phyloP scores from a whole-genome alignment of 2,329 filamentous ascomycete species.

The Penicillium digitatum region DNA sequence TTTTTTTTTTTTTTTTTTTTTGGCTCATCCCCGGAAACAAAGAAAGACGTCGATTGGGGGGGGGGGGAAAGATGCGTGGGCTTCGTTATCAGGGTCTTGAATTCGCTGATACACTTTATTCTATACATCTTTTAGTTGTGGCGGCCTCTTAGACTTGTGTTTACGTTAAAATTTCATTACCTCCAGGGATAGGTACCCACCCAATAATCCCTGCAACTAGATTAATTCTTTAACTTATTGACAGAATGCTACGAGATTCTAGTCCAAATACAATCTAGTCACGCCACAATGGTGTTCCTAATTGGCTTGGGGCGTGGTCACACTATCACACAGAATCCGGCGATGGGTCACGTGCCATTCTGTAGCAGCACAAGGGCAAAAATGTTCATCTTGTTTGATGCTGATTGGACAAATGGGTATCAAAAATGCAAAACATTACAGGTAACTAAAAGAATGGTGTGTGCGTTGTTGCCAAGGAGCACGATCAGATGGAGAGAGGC shows the following conservation, averaged over 20 bases:
- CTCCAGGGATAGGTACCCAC: neutral
- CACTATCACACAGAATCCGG: neutral
- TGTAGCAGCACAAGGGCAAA: neutral
- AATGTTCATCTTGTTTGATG: neutral
- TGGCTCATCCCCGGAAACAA: neutral
- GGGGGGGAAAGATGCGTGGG: neutral
- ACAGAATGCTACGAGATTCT: neutral
- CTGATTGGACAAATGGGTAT: slow-evolving; percentile 18
- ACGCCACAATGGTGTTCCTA: slow-evolving; percentile 2
- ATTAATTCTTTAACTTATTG: neutral
- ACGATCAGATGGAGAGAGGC: neutral
- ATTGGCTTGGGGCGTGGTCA: neutral
- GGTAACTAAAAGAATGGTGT: neutral
- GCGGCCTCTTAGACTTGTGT: neutral
- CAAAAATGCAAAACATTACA: slow-evolving; percentile 14
- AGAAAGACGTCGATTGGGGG: neutral
- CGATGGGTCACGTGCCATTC: slow-evolving; percentile 1
- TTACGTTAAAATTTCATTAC: neutral
- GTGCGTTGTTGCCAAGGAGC: neutral
- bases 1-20: neutral
- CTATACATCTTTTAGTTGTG: neutral
- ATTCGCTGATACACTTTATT: neutral
- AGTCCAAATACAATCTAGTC: neutral
- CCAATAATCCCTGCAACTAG: neutral
- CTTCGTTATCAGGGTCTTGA: neutral